These are phyloP conservation scores for Wickerhamiella kurtzmanii DNA, from an alignment of 805 yeast species.

Conservation along the genomic window DNA sequence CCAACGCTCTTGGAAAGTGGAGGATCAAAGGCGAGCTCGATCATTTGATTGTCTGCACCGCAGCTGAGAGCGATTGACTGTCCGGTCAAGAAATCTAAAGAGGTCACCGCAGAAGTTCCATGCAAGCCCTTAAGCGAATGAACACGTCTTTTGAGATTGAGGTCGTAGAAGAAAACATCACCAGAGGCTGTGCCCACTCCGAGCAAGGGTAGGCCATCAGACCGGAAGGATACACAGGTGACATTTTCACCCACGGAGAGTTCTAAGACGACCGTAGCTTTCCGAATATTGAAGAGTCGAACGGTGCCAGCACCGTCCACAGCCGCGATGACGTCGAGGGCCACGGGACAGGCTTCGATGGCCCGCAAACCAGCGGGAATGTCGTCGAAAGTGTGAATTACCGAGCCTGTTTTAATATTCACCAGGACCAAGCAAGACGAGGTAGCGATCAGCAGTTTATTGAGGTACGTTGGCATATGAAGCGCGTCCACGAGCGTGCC, in stretches of 20 bases:
- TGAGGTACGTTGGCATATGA: slow-evolving; percentile 86
- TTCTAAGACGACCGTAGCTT: slow-evolving; percentile 42
- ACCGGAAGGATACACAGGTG: slow-evolving; percentile 64
- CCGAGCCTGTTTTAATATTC: slow-evolving; percentile 67
- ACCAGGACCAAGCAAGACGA: slow-evolving; percentile 43
- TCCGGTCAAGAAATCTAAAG: slow-evolving; percentile 66
- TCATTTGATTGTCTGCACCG: slow-evolving; percentile 82
- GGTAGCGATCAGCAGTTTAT: slow-evolving; percentile 79
- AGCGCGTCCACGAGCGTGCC: slow-evolving; percentile 57
- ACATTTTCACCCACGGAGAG: slow-evolving; percentile 30
- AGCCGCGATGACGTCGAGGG: slow-evolving; percentile 65
- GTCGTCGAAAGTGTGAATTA: slow-evolving; percentile 41
- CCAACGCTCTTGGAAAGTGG: slow-evolving; percentile 67
- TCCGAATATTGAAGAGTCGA: slow-evolving; percentile 50
- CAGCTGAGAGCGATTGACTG: slow-evolving; percentile 82
- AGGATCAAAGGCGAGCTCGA: slow-evolving; percentile 90
- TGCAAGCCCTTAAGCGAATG: slow-evolving; percentile 67
- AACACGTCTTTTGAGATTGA: slow-evolving; percentile 56
- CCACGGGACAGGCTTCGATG: slow-evolving; percentile 68
- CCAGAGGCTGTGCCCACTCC: slow-evolving; percentile 71
- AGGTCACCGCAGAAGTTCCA: slow-evolving; percentile 63
- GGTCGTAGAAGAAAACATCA: slow-evolving; percentile 73
- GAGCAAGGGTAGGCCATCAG: slow-evolving; percentile 76
- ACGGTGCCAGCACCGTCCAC: slow-evolving; percentile 63
- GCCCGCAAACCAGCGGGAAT: slow-evolving; percentile 48